phyloP scores from a whole-genome alignment of 2,329 filamentous ascomycete species.

The Ascochyta rabiei region DNA sequence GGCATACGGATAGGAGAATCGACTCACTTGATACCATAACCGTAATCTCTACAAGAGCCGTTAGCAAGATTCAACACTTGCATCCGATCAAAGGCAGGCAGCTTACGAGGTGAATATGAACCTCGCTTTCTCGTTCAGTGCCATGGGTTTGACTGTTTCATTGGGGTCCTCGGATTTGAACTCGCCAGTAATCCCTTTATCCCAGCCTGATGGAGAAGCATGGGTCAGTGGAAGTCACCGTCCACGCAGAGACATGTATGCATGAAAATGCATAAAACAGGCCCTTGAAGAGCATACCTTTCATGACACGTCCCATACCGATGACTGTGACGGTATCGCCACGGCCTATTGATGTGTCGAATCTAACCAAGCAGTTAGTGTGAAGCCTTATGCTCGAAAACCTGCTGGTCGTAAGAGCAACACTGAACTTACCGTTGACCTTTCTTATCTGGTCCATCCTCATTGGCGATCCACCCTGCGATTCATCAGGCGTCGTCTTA shows the following conservation, averaged over 20 bases:
- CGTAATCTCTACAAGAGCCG: slow-evolving; percentile 41
- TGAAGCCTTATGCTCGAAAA: too few species aligned
- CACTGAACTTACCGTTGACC: slow-evolving; percentile 69
- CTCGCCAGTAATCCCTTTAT: slow-evolving; percentile 69
- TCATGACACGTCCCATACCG: slow-evolving; percentile 84
- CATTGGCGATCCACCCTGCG: slow-evolving; percentile 74
- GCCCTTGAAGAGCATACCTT: slow-evolving; percentile 62
- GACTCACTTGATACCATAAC: slow-evolving; percentile 47
- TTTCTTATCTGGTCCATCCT: slow-evolving; percentile 63
- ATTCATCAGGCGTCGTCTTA: slow-evolving; percentile 17
- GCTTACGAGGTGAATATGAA: slow-evolving; percentile 79
- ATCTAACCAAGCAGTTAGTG: slow-evolving; percentile 60
- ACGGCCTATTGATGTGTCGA: slow-evolving; percentile 83
- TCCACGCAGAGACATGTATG: background rate
- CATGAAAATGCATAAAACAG: too few species aligned
- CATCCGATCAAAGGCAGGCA: slow-evolving; percentile 1
- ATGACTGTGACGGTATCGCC: slow-evolving; percentile 79
- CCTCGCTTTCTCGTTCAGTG: slow-evolving; percentile 85
- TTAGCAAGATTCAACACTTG: slow-evolving; percentile 21
- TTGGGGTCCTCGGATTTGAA: slow-evolving; percentile 4
- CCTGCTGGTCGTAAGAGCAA: too few species aligned
- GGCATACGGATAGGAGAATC: background rate
- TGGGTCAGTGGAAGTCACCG: background rate
- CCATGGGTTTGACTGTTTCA: slow-evolving; percentile 66
- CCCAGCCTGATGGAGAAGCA: slow-evolving; percentile 51